phyloP scores from a whole-genome alignment of 257 asterid species.

The Solanum sejunctum region DNA sequence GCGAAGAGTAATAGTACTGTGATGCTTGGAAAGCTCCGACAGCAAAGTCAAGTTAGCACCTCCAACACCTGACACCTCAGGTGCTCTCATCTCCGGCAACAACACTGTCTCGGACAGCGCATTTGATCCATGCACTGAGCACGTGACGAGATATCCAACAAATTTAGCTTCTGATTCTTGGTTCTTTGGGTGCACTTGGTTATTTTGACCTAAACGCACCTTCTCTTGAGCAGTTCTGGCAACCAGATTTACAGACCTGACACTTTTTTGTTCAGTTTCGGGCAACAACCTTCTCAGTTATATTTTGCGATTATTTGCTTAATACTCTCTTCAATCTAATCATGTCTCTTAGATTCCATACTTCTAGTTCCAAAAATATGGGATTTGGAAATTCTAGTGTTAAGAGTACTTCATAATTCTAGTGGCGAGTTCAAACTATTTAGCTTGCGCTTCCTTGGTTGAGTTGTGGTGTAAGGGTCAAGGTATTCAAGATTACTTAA shows the following conservation, averaged over 20 bases:
- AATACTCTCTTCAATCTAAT: neutral
- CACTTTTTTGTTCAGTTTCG: neutral
- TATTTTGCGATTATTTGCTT: neutral
- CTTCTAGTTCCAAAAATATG: neutral
- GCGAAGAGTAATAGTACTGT: neutral
- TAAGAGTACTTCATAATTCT: neutral
- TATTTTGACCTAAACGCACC: neutral
- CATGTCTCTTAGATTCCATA: neutral
- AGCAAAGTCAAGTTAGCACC: neutral
- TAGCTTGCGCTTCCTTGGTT: neutral
- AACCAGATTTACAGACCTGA: neutral
- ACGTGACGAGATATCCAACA: neutral
- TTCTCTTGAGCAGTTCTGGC: neutral
- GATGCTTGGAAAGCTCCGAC: neutral
- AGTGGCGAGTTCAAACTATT: neutral
- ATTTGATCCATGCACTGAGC: neutral
- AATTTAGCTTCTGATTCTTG: neutral
- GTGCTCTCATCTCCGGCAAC: neutral
- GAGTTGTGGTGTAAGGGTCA: neutral
- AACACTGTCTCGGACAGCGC: neutral
- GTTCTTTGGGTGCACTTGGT: neutral
- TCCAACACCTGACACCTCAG: neutral
- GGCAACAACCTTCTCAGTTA: neutral
- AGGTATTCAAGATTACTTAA: neutral
- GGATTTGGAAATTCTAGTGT: neutral